phyloP scores from a whole-genome alignment of 192 early-diverging fungal species.

The Umbelopsis ramanniana region DNA sequence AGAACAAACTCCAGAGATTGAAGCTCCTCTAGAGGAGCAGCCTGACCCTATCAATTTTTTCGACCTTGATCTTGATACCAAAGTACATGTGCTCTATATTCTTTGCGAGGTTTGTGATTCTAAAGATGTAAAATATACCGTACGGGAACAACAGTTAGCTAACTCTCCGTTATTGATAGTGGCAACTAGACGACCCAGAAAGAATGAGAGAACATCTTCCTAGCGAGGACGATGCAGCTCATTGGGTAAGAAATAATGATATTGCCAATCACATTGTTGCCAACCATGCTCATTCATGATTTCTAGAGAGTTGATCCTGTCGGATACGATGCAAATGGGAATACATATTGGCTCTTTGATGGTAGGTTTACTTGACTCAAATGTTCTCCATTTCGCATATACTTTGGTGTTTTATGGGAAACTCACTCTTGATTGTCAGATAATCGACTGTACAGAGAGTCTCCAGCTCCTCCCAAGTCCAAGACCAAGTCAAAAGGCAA shows the following conservation, averaged over 20 bases:
- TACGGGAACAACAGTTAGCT: conserved; percentile 21
- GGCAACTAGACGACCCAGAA: conserved; percentile 76
- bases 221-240: conserved; percentile 59
- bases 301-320: conserved; percentile 74
- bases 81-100: conserved; percentile 46
- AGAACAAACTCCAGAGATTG: conserved; percentile 4
- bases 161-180: conserved; percentile 51
- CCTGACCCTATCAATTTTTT: conserved; percentile 39
- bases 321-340: conserved; percentile 67
- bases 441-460: conserved; percentile 72
- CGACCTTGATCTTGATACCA: conserved; percentile 44
- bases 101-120: conserved; percentile 51
- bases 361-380: conserved; percentile 43
- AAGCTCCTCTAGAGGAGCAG: not conserved
- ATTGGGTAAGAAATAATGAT: conserved; percentile 54
- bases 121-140: conserved; percentile 22
- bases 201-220: conserved; percentile 56
- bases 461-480: conserved; percentile 42
- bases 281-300: not conserved
- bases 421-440: conserved; percentile 44
- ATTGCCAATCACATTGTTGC: not conserved
- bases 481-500: conserved; percentile 22
- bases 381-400: not conserved
- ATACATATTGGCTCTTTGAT: conserved; percentile 82
- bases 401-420: not conserved